Evolutionary conservation across 805 yeast species (phyloP).

Genomic region (Wickerhamiella siamensis): DNA sequence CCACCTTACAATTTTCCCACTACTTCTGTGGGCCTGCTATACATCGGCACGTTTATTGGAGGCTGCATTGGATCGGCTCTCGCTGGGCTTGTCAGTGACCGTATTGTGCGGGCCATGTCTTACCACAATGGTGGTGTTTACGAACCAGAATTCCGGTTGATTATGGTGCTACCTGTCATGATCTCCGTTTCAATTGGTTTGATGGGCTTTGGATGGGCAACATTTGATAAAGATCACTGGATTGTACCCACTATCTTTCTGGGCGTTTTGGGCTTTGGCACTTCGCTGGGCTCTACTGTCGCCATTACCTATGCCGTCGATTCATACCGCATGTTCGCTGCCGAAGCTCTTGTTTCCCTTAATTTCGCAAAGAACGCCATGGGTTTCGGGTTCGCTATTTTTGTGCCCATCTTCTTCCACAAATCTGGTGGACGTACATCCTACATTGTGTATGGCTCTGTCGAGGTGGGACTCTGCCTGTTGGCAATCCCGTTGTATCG

Average conservation of each 20-base stretch:
- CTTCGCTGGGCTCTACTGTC: slow-evolving; percentile 46
- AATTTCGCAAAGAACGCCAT: slow-evolving; percentile 40
- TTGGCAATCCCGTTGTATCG: slow-evolving; percentile 38
- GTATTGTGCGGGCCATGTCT: slow-evolving; percentile 33
- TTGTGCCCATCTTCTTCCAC: slow-evolving; percentile 35
- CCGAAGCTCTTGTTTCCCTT: slow-evolving; percentile 43
- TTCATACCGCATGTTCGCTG: slow-evolving; percentile 41
- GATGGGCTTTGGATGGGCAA: slow-evolving; percentile 53
- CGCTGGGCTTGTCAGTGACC: slow-evolving; percentile 39
- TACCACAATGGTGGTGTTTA: slow-evolving; percentile 38
- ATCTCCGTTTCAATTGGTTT: slow-evolving; percentile 34
- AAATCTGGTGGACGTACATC: slow-evolving; percentile 32
- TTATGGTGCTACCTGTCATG: slow-evolving; percentile 39
- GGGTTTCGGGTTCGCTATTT: slow-evolving; percentile 43
- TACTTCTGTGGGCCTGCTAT: slow-evolving; percentile 38
- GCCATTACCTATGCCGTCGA: slow-evolving; percentile 48
- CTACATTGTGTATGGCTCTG: slow-evolving; percentile 38
- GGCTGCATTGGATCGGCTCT: slow-evolving; percentile 42
- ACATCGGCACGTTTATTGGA: slow-evolving; percentile 42
- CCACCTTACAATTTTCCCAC: slow-evolving; percentile 34
- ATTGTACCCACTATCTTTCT: slow-evolving; percentile 43
- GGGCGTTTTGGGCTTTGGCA: slow-evolving; percentile 44
- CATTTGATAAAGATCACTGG: slow-evolving; percentile 35
- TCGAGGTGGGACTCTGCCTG: slow-evolving; percentile 35
- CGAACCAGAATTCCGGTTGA: slow-evolving; percentile 47